Percentiles rank a stretch among this genome's conserved stretches.
These are phyloP conservation scores for Tetrapyrgos nigripes DNA, from an alignment of 1,284 basidiomycete genomes.

Conservation along the genomic window DNA sequence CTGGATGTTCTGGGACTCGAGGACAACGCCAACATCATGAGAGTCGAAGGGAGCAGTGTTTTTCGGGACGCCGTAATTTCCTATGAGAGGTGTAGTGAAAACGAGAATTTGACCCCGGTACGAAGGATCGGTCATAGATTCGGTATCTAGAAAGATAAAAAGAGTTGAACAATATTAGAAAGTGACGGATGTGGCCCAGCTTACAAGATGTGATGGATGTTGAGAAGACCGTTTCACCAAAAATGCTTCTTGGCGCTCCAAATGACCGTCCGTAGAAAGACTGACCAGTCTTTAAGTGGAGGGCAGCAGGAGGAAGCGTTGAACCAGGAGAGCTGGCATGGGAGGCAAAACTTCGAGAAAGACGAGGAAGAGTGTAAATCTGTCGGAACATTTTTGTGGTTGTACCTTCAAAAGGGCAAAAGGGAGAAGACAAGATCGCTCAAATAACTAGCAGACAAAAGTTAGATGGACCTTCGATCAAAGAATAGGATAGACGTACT, in stretches of 20 bases:
- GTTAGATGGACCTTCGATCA: slow-evolving; percentile 20
- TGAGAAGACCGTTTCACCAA: slow-evolving; percentile 98
- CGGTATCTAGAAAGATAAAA: slow-evolving; percentile 73
- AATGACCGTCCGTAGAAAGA: slow-evolving; percentile 91
- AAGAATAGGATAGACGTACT: slow-evolving; percentile 52
- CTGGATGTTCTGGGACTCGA: slow-evolving; percentile 91
- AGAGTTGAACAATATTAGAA: not conserved
- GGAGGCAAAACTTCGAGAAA: slow-evolving; percentile 70
- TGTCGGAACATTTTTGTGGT: slow-evolving; percentile 57
- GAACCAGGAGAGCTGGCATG: slow-evolving; percentile 55
- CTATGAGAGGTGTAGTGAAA: slow-evolving; percentile 98
- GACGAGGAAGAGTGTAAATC: slow-evolving; percentile 53
- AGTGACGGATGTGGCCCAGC: slow-evolving; percentile 33
- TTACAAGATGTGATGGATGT: slow-evolving; percentile 97
- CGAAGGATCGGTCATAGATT: slow-evolving; percentile 99
- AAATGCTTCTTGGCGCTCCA: slow-evolving; percentile 88
- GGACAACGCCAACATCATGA: slow-evolving; percentile 87
- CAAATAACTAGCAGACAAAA: slow-evolving; percentile 66
- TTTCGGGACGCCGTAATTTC: slow-evolving; percentile 95
- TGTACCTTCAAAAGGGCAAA: slow-evolving; percentile 65
- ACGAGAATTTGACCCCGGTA: slow-evolving; percentile 98
- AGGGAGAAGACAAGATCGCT: slow-evolving; percentile 87
- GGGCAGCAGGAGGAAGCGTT: slow-evolving; percentile 69
- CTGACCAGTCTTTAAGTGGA: slow-evolving; percentile 95
- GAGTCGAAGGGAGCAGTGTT: slow-evolving; percentile 81